Percentiles rank a stretch among this genome's conserved stretches.
These are phyloP conservation scores for Aspergillus egyptiacus DNA, from an alignment of 495 filamentous ascomycete species.

Conservation along the genomic window DNA sequence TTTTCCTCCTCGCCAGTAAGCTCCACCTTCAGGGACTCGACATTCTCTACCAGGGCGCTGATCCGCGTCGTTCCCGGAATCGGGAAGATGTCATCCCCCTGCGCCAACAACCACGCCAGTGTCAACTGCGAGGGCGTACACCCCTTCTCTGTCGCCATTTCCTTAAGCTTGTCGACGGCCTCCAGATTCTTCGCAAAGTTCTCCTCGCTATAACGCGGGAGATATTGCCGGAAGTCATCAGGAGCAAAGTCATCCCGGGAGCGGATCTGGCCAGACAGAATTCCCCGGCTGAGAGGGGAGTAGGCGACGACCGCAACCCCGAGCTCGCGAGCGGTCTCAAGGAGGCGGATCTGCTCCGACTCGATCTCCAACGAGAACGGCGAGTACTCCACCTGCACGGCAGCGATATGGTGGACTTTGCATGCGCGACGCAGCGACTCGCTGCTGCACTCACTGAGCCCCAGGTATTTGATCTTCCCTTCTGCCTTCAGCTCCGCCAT, in stretches of 20 bases:
- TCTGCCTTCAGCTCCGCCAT: constrained; percentile 5
- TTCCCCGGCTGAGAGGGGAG: constrained; percentile 9
- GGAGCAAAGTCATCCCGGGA: neutral
- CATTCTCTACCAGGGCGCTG: constrained; percentile 54
- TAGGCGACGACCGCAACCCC: constrained; percentile 9
- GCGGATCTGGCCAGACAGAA: constrained; percentile 1
- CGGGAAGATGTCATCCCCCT: constrained; percentile 51
- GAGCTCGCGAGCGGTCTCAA: constrained; percentile 6
- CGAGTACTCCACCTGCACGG: constrained; percentile 13
- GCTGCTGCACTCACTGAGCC: constrained; percentile 6
- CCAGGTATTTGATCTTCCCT: constrained; percentile 14
- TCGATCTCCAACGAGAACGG: constrained; percentile 14
- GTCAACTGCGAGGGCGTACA: constrained; percentile 43
- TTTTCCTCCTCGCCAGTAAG: constrained; percentile 41
- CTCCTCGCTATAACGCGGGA: constrained; percentile 10
- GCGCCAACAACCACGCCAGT: constrained; percentile 51
- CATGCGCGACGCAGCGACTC: constrained; percentile 13
- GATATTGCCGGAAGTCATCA: neutral
- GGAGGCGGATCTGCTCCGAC: neutral
- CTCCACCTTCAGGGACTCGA: constrained; percentile 36
- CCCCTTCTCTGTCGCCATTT: constrained; percentile 38
- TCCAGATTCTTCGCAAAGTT: constrained; percentile 6
- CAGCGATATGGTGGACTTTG: constrained; percentile 7
- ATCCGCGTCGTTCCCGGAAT: constrained; percentile 54
- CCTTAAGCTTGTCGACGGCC: constrained; percentile 7